Conservation (phyloP, 139 green algal genomes). For the Tetraselmis striata region DNA sequence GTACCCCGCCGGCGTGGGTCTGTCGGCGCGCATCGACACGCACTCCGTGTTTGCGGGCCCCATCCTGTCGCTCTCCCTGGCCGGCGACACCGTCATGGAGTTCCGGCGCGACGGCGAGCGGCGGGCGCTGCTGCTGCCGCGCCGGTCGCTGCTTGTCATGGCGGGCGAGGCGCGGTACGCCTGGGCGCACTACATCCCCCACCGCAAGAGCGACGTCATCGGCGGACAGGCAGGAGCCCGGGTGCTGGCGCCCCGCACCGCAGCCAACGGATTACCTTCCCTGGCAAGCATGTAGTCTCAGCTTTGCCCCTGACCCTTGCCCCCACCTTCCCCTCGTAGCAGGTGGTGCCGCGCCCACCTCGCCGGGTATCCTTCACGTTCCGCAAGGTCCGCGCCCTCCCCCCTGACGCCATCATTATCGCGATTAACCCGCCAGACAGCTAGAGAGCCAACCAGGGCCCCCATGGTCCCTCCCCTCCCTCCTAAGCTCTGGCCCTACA, state of each 20-base stretch:
- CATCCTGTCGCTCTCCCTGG: conserved; percentile 81
- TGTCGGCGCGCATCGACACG: conserved; percentile 90
- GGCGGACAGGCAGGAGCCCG: background rate
- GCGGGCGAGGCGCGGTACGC: conserved; percentile 69
- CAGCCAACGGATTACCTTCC: background rate
- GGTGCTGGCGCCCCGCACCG: background rate
- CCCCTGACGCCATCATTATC: too few relatives aligned
- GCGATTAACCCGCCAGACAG: too few relatives aligned
- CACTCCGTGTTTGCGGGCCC: conserved; percentile 85
- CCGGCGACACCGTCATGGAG: conserved; percentile 71
- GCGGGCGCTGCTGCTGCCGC: conserved; percentile 61
- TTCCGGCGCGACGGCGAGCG: conserved; percentile 44
- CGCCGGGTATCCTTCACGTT: conserved; percentile 84
- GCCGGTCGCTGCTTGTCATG: conserved; percentile 81
- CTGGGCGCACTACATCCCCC: conserved; percentile 92
- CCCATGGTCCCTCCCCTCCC: background rate
- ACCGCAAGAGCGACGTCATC: conserved; percentile 71
- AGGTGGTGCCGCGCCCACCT: conserved; percentile 26
- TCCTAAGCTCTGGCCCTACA: too few relatives aligned
- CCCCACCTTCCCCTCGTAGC: background rate
- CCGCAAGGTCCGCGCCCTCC: conserved; percentile 58
- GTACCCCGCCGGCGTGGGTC: conserved; percentile 81
- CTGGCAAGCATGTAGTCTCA: background rate
- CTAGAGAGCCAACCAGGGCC: background rate
- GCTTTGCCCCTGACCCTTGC: background rate